phyloP scores from a whole-genome alignment of 352 stramenopile genomes.

The Pythium grandisporangium region DNA sequence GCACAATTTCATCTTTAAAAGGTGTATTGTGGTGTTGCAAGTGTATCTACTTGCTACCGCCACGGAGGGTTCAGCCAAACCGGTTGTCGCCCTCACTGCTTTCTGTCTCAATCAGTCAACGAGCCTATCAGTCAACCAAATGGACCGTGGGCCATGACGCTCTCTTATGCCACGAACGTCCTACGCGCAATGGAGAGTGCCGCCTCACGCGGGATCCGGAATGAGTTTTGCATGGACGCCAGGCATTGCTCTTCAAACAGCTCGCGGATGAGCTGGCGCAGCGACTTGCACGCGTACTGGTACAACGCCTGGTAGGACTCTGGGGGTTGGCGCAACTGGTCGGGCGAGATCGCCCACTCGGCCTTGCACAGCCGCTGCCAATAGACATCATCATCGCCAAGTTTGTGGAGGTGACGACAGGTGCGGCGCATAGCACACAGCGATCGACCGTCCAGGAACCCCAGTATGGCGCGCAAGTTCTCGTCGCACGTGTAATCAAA shows the following conservation, averaged over 20 bases:
- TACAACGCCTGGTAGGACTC: slow-evolving; percentile 70
- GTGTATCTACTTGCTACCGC: too few species aligned
- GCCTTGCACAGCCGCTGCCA: slow-evolving; percentile 59
- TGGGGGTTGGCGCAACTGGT: slow-evolving; percentile 43
- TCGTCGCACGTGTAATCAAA: slow-evolving; percentile 74
- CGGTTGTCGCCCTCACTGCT: too few species aligned
- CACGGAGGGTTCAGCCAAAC: too few species aligned
- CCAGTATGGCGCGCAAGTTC: slow-evolving; percentile 47
- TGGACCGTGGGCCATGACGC: background rate
- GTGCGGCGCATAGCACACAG: slow-evolving; percentile 46
- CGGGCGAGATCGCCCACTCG: slow-evolving; percentile 71
- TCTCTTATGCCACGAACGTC: slow-evolving; percentile 10
- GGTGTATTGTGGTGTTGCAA: too few species aligned
- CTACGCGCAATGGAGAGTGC: slow-evolving; percentile 42
- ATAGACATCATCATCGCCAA: slow-evolving; percentile 47
- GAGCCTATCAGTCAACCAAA: slow-evolving; percentile 15
- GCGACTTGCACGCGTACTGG: slow-evolving; percentile 59
- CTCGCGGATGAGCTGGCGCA: slow-evolving; percentile 66
- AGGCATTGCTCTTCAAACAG: slow-evolving; percentile 77
- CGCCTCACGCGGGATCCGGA: slow-evolving; percentile 51
- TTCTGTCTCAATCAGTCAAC: too few species aligned
- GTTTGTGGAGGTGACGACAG: slow-evolving; percentile 37
- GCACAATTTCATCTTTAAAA: too few species aligned
- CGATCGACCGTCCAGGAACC: slow-evolving; percentile 61
- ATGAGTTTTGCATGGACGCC: slow-evolving; percentile 52